These are phyloP conservation scores for Phialophora verrucosa DNA, from an alignment of 2,329 filamentous ascomycete genomes.

Conservation along the genomic window DNA sequence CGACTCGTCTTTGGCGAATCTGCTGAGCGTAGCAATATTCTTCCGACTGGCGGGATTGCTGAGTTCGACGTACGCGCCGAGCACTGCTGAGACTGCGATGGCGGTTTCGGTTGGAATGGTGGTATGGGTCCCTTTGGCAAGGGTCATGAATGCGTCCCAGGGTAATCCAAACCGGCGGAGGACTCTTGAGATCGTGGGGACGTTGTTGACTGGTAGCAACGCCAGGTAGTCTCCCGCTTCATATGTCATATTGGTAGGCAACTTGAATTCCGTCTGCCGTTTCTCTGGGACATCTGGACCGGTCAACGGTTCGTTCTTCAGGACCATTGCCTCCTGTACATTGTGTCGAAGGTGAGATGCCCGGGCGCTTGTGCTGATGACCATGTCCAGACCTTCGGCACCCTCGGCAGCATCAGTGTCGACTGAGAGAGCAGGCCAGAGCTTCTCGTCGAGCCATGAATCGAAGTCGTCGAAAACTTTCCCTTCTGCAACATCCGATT, in stretches of 20 bases:
- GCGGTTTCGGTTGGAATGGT: slow-evolving; percentile 62
- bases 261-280: slow-evolving; percentile 68
- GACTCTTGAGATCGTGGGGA: slow-evolving; percentile 65
- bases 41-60: slow-evolving; percentile 74
- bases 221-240: slow-evolving; percentile 77
- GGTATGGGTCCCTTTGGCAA: slow-evolving; percentile 59
- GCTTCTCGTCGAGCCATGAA: slow-evolving; percentile 66
- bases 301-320: slow-evolving; percentile 60
- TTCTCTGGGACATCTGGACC: slow-evolving; percentile 61
- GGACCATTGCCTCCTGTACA: slow-evolving; percentile 65
- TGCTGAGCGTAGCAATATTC: slow-evolving; percentile 30
- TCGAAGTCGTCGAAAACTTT: slow-evolving; percentile 74
- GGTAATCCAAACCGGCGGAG: slow-evolving; percentile 69
- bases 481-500: slow-evolving; percentile 63
- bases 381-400: slow-evolving; percentile 54
- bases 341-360: slow-evolving; percentile 67
- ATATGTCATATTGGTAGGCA: slow-evolving; percentile 71
- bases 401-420: slow-evolving; percentile 37
- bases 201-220: slow-evolving; percentile 72
- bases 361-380: slow-evolving; percentile 59
- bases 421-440: slow-evolving; percentile 58
- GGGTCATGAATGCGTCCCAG: slow-evolving; percentile 71
- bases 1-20: slow-evolving; percentile 30
- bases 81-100: slow-evolving; percentile 66
- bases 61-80: slow-evolving; percentile 75